Evolutionary conservation across 768 basidiomycete species (phyloP).

Genomic region (Russula earlei): DNA sequence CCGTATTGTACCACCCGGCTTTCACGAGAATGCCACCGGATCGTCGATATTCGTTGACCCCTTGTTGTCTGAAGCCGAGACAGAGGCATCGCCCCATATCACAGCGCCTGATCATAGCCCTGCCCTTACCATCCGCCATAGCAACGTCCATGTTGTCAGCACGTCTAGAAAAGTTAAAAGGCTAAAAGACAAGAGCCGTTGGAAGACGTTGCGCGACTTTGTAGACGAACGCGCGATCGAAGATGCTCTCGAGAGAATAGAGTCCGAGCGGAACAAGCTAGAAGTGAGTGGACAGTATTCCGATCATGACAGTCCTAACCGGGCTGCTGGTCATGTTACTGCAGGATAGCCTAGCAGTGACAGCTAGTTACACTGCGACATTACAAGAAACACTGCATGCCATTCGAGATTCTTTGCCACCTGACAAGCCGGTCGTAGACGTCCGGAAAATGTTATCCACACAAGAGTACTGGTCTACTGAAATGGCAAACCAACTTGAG

Average conservation of each 20-base stretch:
- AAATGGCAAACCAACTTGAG: constrained; percentile 70
- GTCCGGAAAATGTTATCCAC: constrained; percentile 41
- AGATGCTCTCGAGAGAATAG: constrained; percentile 62
- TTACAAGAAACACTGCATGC: constrained; percentile 45
- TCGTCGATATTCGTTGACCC: constrained; percentile 79
- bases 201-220: constrained; percentile 82
- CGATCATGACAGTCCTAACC: constrained; percentile 26
- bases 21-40: constrained; percentile 55
- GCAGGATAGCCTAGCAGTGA: constrained; percentile 53
- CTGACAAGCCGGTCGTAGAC: constrained; percentile 27
- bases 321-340: background rate
- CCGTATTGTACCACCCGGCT: constrained; percentile 69
- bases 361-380: constrained; percentile 59
- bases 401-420: constrained; percentile 46
- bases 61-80: constrained; percentile 39
- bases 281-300: constrained; percentile 42
- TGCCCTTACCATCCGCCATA: constrained; percentile 32
- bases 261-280: constrained; percentile 53
- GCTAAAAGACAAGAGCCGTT: constrained; percentile 41
- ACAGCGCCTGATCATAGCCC: constrained; percentile 30
- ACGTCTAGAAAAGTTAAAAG: constrained; percentile 15
- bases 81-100: constrained; percentile 20
- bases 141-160: constrained; percentile 14
- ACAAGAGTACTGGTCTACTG: constrained; percentile 48
- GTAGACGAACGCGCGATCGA: constrained; percentile 79